Evolutionary conservation across 352 stramenopile genomes (phyloP).

Genomic region (Phytophthora cactorum): DNA sequence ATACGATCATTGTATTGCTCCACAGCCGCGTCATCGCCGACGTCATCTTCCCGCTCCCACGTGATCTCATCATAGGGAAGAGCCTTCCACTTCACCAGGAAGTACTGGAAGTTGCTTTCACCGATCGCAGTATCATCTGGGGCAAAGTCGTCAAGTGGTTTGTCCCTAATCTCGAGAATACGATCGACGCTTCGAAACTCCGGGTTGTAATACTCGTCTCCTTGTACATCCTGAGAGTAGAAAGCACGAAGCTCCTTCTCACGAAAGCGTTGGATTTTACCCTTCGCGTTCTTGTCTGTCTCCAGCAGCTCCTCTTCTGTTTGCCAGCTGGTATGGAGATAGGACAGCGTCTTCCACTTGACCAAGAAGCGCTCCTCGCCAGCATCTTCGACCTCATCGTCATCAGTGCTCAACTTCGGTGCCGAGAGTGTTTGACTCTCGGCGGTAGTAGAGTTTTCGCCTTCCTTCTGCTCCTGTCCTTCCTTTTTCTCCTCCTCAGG

Average conservation of each 20-base stretch:
- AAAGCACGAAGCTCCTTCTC: constrained; percentile 72
- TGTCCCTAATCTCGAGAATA: constrained; percentile 87
- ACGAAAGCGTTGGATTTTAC: constrained; percentile 88
- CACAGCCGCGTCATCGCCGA: constrained; percentile 87
- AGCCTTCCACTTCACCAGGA: constrained; percentile 99
- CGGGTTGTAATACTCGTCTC: constrained; percentile 92
- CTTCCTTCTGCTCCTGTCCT: constrained; percentile 6
- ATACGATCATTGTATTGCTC: constrained; percentile 82
- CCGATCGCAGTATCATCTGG: constrained; percentile 45
- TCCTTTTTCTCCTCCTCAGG: constrained; percentile 43
- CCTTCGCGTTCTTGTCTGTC: constrained; percentile 85
- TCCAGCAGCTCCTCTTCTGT: constrained; percentile 83
- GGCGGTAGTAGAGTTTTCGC: neutral
- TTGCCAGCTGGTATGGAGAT: constrained; percentile 92
- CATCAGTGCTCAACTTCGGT: constrained; percentile 18
- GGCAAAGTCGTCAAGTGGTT: constrained; percentile 71
- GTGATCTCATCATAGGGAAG: constrained; percentile 97
- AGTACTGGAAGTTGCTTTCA: constrained; percentile 88
- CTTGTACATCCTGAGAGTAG: constrained; percentile 55
- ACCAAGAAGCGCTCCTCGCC: constrained; percentile 88
- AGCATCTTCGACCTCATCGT: constrained; percentile 41
- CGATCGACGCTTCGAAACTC: constrained; percentile 91
- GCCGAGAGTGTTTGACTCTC: neutral
- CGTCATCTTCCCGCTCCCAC: constrained; percentile 98
- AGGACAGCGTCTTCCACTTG: constrained; percentile 92